Conservation (phyloP, 352 stramenopile genomes). For the Phytophthora syringae region DNA sequence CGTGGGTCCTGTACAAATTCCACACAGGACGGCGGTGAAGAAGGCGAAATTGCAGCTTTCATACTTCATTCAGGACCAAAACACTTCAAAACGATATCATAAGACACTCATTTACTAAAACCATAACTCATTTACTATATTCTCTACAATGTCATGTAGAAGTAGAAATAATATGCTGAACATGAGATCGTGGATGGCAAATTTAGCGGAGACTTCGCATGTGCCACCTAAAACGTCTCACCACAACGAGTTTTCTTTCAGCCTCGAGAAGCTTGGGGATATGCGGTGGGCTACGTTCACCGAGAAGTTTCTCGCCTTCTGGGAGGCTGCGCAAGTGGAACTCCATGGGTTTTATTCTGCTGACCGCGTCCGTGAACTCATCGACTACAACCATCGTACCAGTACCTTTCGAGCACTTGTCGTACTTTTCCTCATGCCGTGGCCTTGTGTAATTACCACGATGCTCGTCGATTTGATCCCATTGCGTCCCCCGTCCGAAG, state of each 20-base stretch:
- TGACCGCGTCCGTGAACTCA: slow-evolving; percentile 9
- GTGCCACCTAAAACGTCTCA: background rate
- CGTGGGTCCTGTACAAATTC: slow-evolving; percentile 38
- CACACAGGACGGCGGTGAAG: slow-evolving; percentile 26
- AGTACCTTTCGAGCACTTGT: background rate
- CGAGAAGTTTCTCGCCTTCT: background rate
- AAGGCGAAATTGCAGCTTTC: background rate
- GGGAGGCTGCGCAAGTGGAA: slow-evolving; percentile 3
- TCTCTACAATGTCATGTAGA: too few relatives aligned
- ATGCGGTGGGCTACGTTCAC: background rate
- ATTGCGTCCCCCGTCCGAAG: background rate
- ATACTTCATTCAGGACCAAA: too few relatives aligned
- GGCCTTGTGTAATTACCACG: slow-evolving; percentile 19
- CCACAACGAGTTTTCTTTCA: background rate
- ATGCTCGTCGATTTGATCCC: slow-evolving; percentile 16
- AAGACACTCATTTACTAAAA: too few relatives aligned
- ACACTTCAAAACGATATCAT: too few relatives aligned
- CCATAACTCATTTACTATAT: too few relatives aligned
- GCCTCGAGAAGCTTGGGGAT: background rate
- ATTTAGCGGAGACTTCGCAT: too few relatives aligned
- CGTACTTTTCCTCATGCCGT: slow-evolving; percentile 11
- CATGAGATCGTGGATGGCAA: background rate
- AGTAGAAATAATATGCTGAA: too few relatives aligned
- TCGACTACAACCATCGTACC: background rate
- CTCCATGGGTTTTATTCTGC: slow-evolving; percentile 20